Evolutionary conservation across 352 stramenopile species (phyloP), one percentile per base, ranked within the genome.

Genomic region (Phytophthora meadii): DNA sequence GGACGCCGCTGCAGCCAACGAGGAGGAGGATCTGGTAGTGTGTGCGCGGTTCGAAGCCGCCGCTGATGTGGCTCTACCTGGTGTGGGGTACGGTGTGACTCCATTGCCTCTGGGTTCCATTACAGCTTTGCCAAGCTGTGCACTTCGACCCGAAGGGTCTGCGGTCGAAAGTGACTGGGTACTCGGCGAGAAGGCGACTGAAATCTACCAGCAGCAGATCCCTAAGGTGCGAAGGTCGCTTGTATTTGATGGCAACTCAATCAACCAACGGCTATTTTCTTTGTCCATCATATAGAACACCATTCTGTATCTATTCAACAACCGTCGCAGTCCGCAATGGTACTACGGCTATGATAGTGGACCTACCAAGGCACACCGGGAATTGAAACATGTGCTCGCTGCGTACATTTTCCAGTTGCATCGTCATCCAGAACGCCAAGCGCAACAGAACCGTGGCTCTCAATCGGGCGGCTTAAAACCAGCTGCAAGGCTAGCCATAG

Each of bases 341-440:
- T 70, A 68, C 56, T 82, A 82, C 53, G 48, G 61, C 19, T 82
- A 77, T 30, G 70, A 82, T 27, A 77, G 74, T n/a, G 74, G 71
- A 15, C 59, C 68, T n/a, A 78, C 67, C 12, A 79, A 76, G 45
- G 64, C 53, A 10, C 70, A 80, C 24, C 70, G 70, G 17, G 58
- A 71, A 15, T 72, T 79, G 58, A 61, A 56, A 14, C 74, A 82
- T 22, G 48, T 70, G 17, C 55, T 82, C 11, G 64, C 60, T 1
- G 68, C 52, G 22, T 82, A 80, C 46, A 59, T 82, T 10, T 58
- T 82, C 30, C 47, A 44, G 36, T 37, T 71, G 34, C 48, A 63
- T 42, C 53, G 34, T 2, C 32, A 28, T 2, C 7, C 10, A 5
- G 11, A 60, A 15, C 47, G 39, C 22, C 10, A 9, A 48, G 14